These are phyloP conservation scores for Hordeum marinum DNA, from an alignment of 176 grass and related monocot genomes.

Conservation along the genomic window DNA sequence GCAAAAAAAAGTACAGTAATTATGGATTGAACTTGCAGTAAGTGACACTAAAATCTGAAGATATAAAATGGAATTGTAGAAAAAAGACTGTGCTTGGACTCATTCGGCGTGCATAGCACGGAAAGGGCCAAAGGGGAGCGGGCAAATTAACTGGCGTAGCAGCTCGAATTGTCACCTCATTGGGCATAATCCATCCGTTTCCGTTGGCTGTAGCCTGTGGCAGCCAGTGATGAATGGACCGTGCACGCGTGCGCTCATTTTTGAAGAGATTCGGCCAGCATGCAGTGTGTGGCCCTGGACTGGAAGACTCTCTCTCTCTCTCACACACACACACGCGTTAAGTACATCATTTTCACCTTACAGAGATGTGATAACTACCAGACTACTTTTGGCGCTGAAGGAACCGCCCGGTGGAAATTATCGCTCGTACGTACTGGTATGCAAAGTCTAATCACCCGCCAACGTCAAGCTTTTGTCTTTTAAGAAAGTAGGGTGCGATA, in stretches of 20 bases:
- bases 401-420: background rate
- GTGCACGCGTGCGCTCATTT: background rate
- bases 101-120: background rate
- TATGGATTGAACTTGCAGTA: too few species aligned
- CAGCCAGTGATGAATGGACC: constrained; percentile 6
- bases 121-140: background rate
- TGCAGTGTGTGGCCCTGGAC: too few species aligned
- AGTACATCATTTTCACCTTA: background rate
- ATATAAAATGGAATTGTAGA: too few species aligned
- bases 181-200: background rate
- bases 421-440: background rate
- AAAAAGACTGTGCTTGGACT: background rate
- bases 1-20: too few species aligned
- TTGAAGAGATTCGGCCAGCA: background rate
- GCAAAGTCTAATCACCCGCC: background rate
- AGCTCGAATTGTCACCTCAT: constrained; percentile 17
- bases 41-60: too few species aligned
- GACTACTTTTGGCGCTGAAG: background rate
- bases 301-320: background rate
- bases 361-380: background rate
- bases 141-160: background rate
- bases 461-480: background rate
- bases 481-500: background rate
- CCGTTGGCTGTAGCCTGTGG: background rate
- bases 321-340: background rate